These are phyloP conservation scores for Takakia lepidozioides DNA, from an alignment of 225 moss, liverwort and hornwort genomes.

Conservation along the genomic window DNA sequence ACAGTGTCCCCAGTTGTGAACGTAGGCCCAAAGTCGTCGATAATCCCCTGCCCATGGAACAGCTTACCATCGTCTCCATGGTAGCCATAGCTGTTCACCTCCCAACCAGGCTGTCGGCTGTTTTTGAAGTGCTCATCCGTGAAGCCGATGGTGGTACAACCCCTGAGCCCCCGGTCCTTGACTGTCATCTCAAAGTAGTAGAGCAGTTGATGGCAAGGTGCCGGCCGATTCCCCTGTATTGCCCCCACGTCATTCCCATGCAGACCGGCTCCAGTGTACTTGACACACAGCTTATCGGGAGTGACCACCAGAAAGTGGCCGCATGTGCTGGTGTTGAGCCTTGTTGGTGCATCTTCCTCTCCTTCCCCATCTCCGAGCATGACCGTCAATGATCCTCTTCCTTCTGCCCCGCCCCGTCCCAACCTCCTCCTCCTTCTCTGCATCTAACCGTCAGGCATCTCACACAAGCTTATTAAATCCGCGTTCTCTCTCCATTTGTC, in stretches of 20 bases:
- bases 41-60: background rate
- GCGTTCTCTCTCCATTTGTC: too few relatives aligned
- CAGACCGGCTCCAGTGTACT: slow-evolving; percentile 53
- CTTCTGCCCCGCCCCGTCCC: slow-evolving; percentile 5
- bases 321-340: slow-evolving; percentile 85
- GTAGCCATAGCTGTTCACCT: slow-evolving; percentile 12
- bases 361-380: slow-evolving; percentile 41
- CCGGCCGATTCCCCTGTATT: slow-evolving; percentile 80
- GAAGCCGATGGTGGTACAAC: slow-evolving; percentile 78
- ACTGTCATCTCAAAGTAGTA: slow-evolving; percentile 94
- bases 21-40: background rate
- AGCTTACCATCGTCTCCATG: slow-evolving; percentile 3
- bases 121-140: slow-evolving; percentile 15
- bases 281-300: slow-evolving; percentile 83
- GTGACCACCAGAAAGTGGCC: slow-evolving; percentile 74
- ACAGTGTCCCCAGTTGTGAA: slow-evolving; percentile 4
- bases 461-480: too few relatives aligned
- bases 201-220: slow-evolving; percentile 67
- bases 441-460: too few relatives aligned
- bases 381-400: slow-evolving; percentile 10
- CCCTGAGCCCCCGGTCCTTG: slow-evolving; percentile 77
- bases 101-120: background rate
- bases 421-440: background rate
- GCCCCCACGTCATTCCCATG: slow-evolving; percentile 92
- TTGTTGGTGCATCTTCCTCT: slow-evolving; percentile 73